Evolutionary conservation across 2,329 filamentous ascomycete genomes (phyloP).

Genomic region (Penicillium sp.): DNA sequence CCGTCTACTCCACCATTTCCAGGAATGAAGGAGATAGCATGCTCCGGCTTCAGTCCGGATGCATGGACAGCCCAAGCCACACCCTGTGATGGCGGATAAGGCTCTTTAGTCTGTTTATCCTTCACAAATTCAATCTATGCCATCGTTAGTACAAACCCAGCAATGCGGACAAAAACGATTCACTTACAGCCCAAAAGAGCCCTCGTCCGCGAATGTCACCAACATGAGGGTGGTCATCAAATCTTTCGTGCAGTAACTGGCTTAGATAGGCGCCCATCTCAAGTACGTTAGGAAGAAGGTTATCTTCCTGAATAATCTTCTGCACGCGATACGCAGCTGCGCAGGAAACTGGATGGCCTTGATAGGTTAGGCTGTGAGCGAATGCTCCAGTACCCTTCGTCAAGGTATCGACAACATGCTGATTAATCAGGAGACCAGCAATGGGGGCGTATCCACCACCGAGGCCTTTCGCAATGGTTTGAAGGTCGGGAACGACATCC

Average conservation of each 20-base stretch:
- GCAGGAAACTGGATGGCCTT: slow-evolving; percentile 55
- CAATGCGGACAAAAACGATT: neutral
- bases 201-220: slow-evolving; percentile 57
- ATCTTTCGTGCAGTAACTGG: slow-evolving; percentile 41
- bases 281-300: slow-evolving; percentile 47
- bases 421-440: slow-evolving; percentile 52
- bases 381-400: slow-evolving; percentile 47
- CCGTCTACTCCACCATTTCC: slow-evolving; percentile 55
- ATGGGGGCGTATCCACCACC: slow-evolving; percentile 56
- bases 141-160: slow-evolving; percentile 1
- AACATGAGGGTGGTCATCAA: slow-evolving; percentile 48
- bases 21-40: slow-evolving; percentile 54
- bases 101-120: slow-evolving; percentile 51
- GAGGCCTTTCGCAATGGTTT: slow-evolving; percentile 59
- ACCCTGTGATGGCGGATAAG: slow-evolving; percentile 45
- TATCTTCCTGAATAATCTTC: slow-evolving; percentile 51
- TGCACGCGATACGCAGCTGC: slow-evolving; percentile 54
- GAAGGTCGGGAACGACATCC: slow-evolving; percentile 55
- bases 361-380: slow-evolving; percentile 59
- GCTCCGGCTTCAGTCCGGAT: slow-evolving; percentile 39
- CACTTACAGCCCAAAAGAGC: slow-evolving; percentile 54
- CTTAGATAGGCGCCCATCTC: slow-evolving; percentile 32
- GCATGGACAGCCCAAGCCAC: slow-evolving; percentile 50
- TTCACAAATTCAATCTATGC: slow-evolving; percentile 56
- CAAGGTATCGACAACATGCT: slow-evolving; percentile 49